Percentiles rank a stretch among this genome's conserved stretches.
phyloP scores from a whole-genome alignment of 495 filamentous ascomycete genomes.

The Hypoxylon fragiforme region DNA sequence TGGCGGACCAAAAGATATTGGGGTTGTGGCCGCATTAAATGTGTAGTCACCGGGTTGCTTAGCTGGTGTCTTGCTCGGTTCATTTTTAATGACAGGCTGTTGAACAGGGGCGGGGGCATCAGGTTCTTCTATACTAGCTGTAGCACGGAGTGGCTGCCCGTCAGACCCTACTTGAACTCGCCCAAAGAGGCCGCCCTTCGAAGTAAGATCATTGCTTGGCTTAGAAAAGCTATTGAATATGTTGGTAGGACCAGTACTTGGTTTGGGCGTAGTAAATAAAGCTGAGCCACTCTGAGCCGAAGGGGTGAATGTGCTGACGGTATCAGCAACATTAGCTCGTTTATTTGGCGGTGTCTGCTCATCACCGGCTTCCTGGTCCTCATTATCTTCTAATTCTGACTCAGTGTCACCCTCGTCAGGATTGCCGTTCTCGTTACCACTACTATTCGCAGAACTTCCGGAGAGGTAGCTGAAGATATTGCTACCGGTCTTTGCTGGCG shows the following conservation, averaged over 20 bases:
- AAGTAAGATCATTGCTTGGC: slow-evolving; percentile 38
- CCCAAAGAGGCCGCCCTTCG: slow-evolving; percentile 53
- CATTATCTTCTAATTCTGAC: slow-evolving; percentile 47
- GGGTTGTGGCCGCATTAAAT: slow-evolving; percentile 36
- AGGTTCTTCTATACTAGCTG: slow-evolving; percentile 46
- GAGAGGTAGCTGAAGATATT: slow-evolving; percentile 70
- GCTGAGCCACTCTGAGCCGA: slow-evolving; percentile 36
- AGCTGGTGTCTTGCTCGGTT: slow-evolving; percentile 27
- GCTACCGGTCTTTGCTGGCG: slow-evolving; percentile 20
- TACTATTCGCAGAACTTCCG: slow-evolving; percentile 51
- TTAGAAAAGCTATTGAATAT: slow-evolving; percentile 63
- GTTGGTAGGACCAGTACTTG: slow-evolving; percentile 39
- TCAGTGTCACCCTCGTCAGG: slow-evolving; percentile 53
- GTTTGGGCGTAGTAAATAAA: slow-evolving; percentile 28
- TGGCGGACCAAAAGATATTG: slow-evolving; percentile 31
- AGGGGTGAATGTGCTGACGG: slow-evolving; percentile 38
- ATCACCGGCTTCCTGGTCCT: slow-evolving; percentile 48
- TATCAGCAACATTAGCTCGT: slow-evolving; percentile 39
- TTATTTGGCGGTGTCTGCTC: slow-evolving; percentile 40
- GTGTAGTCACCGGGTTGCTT: slow-evolving; percentile 40
- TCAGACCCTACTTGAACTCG: slow-evolving; percentile 43
- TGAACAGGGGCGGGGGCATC: slow-evolving; percentile 1
- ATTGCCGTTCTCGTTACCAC: slow-evolving; percentile 48
- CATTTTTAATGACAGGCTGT: slow-evolving; percentile 6
- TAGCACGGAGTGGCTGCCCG: slow-evolving; percentile 34